Base-by-base conservation (phyloP, 306 rosid genomes). In the Sindora glabra region DNA sequence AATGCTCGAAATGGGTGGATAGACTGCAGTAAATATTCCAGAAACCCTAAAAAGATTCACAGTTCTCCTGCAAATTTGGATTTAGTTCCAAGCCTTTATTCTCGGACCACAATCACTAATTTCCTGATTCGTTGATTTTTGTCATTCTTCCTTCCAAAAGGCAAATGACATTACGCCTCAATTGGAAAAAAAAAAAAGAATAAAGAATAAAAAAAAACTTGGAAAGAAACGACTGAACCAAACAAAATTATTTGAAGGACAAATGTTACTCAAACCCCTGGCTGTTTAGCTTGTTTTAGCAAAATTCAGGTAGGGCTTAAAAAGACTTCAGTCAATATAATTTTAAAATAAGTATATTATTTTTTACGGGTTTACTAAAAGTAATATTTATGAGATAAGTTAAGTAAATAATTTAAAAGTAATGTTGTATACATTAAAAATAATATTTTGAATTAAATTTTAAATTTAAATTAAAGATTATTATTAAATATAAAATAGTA, bases 31-130 rank as follows among this genome's bases (percentile, higher is more conserved):
- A 41, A 38, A 65, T 61, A 44, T 21, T 39, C 37, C 61, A 62
- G 74, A 76, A 79, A 74, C 89, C 81, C 81, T 74, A 69, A 71
- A 59, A 32, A 58, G 41, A 39, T 30, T 63, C 33, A 14, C 8
- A 22, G 48, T 10, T 67, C 24, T 15, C n/a, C n/a, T 16, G 8
- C 16, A 7, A n/a, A 1, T 34, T 13, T 13, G 18, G 52, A 8
- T 75, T 30, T 10, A 4, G 34, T 40, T 64, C 27, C 0, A 33
- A 30, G 11, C 37, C 73, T 63, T 62, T 67, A 56, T 64, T 55
- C 69, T 32, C 49, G 45, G 48, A 32, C 55, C 78, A 46, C 63
- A 47, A 37, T 29, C 6, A 26, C 49, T 50, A 24, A 16, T 67
- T 79, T 63, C 70, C 73, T 15, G 16, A 33, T 71, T 54, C 71